A percentile compares a stretch with the other conserved stretches of the same genome.
Evolutionary conservation across 495 filamentous ascomycete genomes (phyloP).

Genomic region (Neurospora sp.): DNA sequence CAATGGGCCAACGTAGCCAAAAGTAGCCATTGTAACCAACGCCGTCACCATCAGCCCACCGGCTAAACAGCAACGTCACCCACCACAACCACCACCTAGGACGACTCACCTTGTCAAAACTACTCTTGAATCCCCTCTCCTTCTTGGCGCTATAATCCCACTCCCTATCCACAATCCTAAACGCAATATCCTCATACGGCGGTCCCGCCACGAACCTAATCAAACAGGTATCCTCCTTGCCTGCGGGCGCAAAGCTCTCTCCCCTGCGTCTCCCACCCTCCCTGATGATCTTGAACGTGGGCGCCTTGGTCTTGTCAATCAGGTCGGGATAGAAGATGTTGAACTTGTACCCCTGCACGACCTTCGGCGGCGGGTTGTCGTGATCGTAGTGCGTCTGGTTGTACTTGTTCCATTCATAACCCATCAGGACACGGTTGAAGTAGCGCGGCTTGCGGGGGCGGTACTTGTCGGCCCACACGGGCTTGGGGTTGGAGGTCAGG

Average conservation of each 20-base stretch:
- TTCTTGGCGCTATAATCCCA: conserved; percentile 98
- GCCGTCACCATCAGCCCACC: background rate
- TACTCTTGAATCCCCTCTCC: conserved; percentile 90
- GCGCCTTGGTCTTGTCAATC: conserved; percentile 91
- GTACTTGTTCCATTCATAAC: conserved; percentile 99
- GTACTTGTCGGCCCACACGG: conserved; percentile 83
- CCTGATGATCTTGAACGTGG: conserved; percentile 89
- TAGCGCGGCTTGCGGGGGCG: conserved; percentile 89
- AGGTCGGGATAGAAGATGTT: conserved; percentile 99
- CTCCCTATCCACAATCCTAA: conserved; percentile 96
- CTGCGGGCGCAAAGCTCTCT: conserved; percentile 89
- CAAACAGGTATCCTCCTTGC: conserved; percentile 93
- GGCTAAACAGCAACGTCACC: background rate
- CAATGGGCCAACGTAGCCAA: conserved; percentile 3
- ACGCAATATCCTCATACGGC: conserved; percentile 95
- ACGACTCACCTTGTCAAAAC: conserved; percentile 83
- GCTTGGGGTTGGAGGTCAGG: conserved; percentile 51
- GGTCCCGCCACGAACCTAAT: conserved; percentile 94
- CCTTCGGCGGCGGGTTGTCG: conserved; percentile 95
- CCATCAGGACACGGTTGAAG: conserved; percentile 98
- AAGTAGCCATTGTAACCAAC: conserved; percentile 1
- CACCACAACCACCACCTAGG: conserved; percentile 2
- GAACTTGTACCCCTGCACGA: conserved; percentile 98
- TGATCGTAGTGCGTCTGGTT: conserved; percentile 99
- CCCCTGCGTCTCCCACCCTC: conserved; percentile 82